phyloP scores from a whole-genome alignment of 495 filamentous ascomycete species.

The Aspergillus diversus region DNA sequence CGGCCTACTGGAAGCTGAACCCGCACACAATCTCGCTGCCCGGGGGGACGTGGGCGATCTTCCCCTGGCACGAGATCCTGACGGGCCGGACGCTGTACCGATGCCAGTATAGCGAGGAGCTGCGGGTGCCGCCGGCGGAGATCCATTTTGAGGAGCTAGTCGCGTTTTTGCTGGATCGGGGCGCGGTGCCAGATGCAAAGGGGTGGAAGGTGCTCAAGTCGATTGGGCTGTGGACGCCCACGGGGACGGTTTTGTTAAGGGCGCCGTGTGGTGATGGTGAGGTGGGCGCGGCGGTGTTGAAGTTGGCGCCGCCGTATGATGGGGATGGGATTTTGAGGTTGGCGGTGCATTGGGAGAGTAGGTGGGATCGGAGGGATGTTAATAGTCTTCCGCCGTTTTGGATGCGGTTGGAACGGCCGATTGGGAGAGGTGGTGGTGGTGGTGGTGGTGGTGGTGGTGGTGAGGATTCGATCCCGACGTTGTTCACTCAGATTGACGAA shows the following conservation, averaged over 20 bases:
- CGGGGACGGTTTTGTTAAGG: constrained; percentile 4
- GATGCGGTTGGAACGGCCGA: constrained; percentile 6
- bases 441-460: neutral
- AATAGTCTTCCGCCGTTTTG: constrained; percentile 14
- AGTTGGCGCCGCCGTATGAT: constrained; percentile 13
- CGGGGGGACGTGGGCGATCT: constrained; percentile 5
- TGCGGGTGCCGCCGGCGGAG: constrained; percentile 13
- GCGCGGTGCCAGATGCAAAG: constrained; percentile 3
- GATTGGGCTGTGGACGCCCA: constrained; percentile 14
- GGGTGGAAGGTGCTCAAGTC: constrained; percentile 13
- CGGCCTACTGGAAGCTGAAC: constrained; percentile 8
- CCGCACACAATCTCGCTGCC: constrained; percentile 7
- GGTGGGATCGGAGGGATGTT: constrained; percentile 6
- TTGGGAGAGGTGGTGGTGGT: neutral
- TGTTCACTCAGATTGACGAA: constrained; percentile 5
- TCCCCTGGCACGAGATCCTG: constrained; percentile 9
- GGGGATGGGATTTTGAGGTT: constrained; percentile 14
- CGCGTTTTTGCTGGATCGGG: constrained; percentile 9
- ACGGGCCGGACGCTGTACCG: constrained; percentile 6
- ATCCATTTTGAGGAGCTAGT: constrained; percentile 8
- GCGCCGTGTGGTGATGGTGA: neutral
- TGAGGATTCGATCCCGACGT: neutral
- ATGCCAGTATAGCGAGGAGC: constrained; percentile 13
- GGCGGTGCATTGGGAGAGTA: neutral
- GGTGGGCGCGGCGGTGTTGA: neutral